These are phyloP conservation scores for Teratosphaeria epicoccoides DNA, from an alignment of 2,329 filamentous ascomycete species.

Conservation along the genomic window DNA sequence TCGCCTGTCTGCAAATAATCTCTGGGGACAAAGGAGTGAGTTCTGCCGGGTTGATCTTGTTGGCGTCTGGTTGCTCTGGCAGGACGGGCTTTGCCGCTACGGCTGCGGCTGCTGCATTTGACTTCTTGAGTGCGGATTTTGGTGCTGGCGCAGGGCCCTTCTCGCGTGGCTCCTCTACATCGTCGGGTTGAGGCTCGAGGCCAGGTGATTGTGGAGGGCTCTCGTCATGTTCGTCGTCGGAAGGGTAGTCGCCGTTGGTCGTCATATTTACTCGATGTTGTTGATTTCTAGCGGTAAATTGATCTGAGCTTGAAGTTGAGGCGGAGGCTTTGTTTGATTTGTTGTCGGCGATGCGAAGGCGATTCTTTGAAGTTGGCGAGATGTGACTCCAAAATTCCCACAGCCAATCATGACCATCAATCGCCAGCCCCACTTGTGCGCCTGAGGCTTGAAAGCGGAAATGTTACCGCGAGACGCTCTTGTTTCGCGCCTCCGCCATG, in stretches of 20 bases:
- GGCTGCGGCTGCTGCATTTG: conserved; percentile 45
- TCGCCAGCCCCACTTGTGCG: background rate
- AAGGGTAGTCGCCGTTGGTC: conserved; percentile 43
- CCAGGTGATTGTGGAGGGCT: conserved; percentile 46
- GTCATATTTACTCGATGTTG: conserved; percentile 37
- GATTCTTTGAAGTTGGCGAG: background rate
- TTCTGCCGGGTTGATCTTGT: conserved; percentile 69
- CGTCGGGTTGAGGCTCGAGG: conserved; percentile 48
- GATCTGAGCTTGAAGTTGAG: background rate
- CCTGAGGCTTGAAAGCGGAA: background rate
- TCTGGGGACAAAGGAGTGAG: conserved; percentile 84
- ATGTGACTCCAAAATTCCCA: conserved; percentile 1
- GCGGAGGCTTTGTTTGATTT: background rate
- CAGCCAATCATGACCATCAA: background rate
- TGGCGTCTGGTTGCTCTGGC: conserved; percentile 87
- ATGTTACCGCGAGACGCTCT: background rate
- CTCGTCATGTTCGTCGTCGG: conserved; percentile 31
- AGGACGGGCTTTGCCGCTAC: conserved; percentile 53
- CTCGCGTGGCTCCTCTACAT: conserved; percentile 51
- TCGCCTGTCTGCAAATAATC: conserved; percentile 95
- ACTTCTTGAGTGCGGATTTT: conserved; percentile 83
- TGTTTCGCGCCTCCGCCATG: background rate
- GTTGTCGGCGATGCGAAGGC: background rate
- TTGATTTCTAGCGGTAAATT: background rate
- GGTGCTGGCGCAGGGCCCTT: conserved; percentile 48